Evolutionary conservation across 495 filamentous ascomycete species (phyloP), one percentile per base, ranked within the genome.

Genomic region (Staphylotrichum tortipilum): DNA sequence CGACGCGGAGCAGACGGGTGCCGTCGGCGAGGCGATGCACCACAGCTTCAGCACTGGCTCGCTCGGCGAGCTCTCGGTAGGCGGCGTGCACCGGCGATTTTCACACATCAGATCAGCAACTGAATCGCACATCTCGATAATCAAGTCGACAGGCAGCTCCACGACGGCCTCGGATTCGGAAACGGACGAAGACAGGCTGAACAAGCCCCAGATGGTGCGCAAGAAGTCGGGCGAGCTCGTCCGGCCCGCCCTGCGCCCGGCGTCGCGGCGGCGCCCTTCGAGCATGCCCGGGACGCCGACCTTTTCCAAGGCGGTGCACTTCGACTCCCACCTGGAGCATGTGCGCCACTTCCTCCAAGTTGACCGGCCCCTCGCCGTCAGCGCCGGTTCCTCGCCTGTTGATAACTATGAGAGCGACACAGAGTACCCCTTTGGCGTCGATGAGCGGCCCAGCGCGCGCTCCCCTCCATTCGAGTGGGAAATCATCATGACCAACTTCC

Each of bases 161-260:
- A 47, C 77, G 37, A 78, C 72, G 8, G 73, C 66, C 34, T 86
- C 84, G 0, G 82, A 84, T 19, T 79, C 84, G 30, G 81, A 80
- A 0, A 69, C 72, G 0, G 73, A 76, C 34, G 83, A 84, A 37
- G 83, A 82, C 22, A 78, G 83, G 46, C 72, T 54, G 53, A 68
- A 66, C 34, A 90, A 87, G 68, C 89, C 89, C 18, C 81, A 81
- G 18, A 88, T 97, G 82, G 82, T 98, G 44, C 82, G 92, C 48
- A 98, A 98, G 75, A 98, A 98, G 76, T 97, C 92, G 33, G 92
- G 92, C 21, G 92, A 98, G 66, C 77, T 97, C 43, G 92, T 98
- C 44, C 83, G 91, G 55, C 94, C 92, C 5, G 94, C 92, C 2
- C 75, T 98, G 34, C 83, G 91, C 42, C 81, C 84, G 22, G 67